phyloP scores from a whole-genome alignment of 495 filamentous ascomycete species.

The Sporormia fimetaria region DNA sequence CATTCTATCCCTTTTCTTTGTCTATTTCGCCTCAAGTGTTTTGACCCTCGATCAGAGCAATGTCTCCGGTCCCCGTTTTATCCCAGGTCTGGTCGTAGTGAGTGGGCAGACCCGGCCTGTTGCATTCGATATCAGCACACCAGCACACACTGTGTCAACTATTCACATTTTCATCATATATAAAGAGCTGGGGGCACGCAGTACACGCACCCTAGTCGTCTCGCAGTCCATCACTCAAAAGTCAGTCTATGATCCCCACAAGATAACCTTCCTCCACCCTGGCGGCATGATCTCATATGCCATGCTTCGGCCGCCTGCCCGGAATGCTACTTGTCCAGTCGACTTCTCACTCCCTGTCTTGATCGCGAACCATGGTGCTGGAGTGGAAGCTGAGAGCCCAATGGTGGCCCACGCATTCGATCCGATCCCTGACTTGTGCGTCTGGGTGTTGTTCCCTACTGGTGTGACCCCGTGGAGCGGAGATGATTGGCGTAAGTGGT shows the following conservation, averaged over 20 bases:
- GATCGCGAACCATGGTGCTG: conserved; percentile 46
- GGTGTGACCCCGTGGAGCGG: conserved; percentile 52
- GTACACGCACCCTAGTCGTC: conserved; percentile 4
- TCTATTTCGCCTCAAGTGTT: conserved; percentile 1
- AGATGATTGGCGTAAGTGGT: conserved; percentile 49
- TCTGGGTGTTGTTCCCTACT: conserved; percentile 48
- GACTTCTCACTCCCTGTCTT: conserved; percentile 34
- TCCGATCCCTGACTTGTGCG: conserved; percentile 40
- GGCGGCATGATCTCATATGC: conserved; percentile 50
- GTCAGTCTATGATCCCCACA: conserved; percentile 39
- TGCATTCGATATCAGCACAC: conserved; percentile 19
- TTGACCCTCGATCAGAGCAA: conserved; percentile 11
- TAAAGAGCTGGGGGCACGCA: conserved; percentile 2
- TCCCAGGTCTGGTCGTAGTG: conserved; percentile 9
- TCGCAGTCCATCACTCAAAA: conserved; percentile 16
- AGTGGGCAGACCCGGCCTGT: conserved; percentile 26
- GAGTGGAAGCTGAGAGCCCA: conserved; percentile 42
- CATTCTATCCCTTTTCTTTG: conserved; percentile 18
- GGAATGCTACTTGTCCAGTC: conserved; percentile 29
- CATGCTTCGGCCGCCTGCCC: conserved; percentile 46
- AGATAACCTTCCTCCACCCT: conserved; percentile 47
- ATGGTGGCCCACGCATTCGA: conserved; percentile 40
- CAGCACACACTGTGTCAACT: conserved; percentile 13
- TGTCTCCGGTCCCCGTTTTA: background rate
- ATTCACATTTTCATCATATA: conserved; percentile 14